Evolutionary conservation across 2,329 filamentous ascomycete species (phyloP).

Genomic region (Domatiomyces catenatus): DNA sequence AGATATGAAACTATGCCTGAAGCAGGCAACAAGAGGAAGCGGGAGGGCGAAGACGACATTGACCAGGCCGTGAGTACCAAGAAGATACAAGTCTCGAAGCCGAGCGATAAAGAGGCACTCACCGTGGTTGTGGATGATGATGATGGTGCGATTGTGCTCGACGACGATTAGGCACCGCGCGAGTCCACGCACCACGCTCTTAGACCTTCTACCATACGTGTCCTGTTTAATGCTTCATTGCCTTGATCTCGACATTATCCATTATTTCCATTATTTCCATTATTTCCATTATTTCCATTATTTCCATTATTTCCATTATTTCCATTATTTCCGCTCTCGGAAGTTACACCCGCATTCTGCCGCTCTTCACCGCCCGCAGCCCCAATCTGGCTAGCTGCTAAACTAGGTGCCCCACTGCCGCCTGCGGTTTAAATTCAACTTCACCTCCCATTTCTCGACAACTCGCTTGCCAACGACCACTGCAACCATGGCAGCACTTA

Average conservation of each 20-base stretch:
- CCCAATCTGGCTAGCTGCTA: no score
- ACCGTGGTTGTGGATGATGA: conserved; percentile 31
- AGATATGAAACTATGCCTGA: neutral
- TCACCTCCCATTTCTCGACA: neutral
- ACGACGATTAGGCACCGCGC: conserved; percentile 39
- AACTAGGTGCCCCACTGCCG: no score
- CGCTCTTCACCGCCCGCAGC: neutral
- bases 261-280: no score
- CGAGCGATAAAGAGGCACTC: conserved; percentile 25
- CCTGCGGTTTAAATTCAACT: neutral
- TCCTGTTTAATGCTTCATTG: no score
- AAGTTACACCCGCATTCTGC: neutral
- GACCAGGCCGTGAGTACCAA: conserved; percentile 12
- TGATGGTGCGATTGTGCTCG: conserved; percentile 52
- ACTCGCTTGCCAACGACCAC: neutral
- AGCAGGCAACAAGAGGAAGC: neutral
- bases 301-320: no score
- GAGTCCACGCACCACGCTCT: no score
- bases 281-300: no score
- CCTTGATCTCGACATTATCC: neutral
- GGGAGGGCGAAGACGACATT: conserved; percentile 27
- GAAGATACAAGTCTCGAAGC: conserved; percentile 11
- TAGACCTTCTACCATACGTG: no score
- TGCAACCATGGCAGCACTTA: neutral
- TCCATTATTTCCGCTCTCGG: no score